phyloP scores from a whole-genome alignment of 192 early-diverging fungal genomes.

The Coemansia sp. region DNA sequence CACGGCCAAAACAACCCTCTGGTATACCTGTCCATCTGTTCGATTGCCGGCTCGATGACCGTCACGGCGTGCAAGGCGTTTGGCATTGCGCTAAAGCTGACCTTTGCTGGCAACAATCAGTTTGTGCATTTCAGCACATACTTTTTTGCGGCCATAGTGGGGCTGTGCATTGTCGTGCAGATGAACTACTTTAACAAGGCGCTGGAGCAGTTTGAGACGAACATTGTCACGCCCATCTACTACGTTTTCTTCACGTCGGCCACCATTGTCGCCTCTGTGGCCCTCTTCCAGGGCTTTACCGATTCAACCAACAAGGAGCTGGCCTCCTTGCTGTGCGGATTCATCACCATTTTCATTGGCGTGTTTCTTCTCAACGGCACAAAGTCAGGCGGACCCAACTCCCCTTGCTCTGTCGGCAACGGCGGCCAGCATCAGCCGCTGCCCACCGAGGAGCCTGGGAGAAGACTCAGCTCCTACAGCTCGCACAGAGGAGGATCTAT shows the following conservation, averaged over 20 bases:
- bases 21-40: conserved; percentile 94
- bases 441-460: conserved; percentile 47
- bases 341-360: conserved; percentile 89
- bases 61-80: conserved; percentile 93
- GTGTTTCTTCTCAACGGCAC: conserved; percentile 78
- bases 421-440: conserved; percentile 40
- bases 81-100: conserved; percentile 88
- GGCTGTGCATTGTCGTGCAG: conserved; percentile 83
- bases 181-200: conserved; percentile 99
- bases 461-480: conserved; percentile 29
- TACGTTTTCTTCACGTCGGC: conserved; percentile 95
- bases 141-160: conserved; percentile 77
- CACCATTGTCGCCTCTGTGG: conserved; percentile 84
- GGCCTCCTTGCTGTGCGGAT: conserved; percentile 82
- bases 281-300: conserved; percentile 85
- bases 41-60: conserved; percentile 89
- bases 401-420: background rate
- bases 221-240: conserved; percentile 87
- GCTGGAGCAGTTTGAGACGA: conserved; percentile 87
- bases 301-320: conserved; percentile 69
- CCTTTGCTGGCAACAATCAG: conserved; percentile 91
- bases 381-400: conserved; percentile 16
- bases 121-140: conserved; percentile 87
- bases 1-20: conserved; percentile 79
- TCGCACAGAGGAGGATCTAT: conserved; percentile 5